Percentiles rank a stretch among this genome's conserved stretches.
These are phyloP conservation scores for Aspergillus calidoustus DNA, from an alignment of 2,329 filamentous ascomycete genomes.

Conservation along the genomic window DNA sequence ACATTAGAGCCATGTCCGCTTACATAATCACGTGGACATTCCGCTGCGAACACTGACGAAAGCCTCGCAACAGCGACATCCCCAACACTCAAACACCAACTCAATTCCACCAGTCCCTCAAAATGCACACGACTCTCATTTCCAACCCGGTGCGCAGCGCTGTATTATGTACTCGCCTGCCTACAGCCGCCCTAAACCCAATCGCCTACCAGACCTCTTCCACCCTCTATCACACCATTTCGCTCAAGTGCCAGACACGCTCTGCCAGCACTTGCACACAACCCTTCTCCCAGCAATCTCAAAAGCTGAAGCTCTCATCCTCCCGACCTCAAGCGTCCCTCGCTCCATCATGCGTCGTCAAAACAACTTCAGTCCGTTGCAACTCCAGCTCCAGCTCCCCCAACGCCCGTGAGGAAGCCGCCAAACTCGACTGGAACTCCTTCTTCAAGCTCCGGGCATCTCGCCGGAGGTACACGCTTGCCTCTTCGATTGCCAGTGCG, in stretches of 20 bases:
- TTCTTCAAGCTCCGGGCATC: slow-evolving; percentile 91
- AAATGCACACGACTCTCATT: slow-evolving; percentile 34
- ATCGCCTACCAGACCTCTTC: slow-evolving; percentile 29
- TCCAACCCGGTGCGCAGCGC: slow-evolving; percentile 40
- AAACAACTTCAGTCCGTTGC: slow-evolving; percentile 25
- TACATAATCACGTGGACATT: slow-evolving; percentile 26
- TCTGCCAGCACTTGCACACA: slow-evolving; percentile 28
- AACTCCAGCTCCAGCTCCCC: slow-evolving; percentile 34
- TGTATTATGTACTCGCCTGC: slow-evolving; percentile 35
- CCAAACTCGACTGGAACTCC: slow-evolving; percentile 79
- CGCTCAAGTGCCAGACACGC: slow-evolving; percentile 32
- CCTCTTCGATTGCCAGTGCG: slow-evolving; percentile 72
- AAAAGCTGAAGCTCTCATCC: slow-evolving; percentile 21
- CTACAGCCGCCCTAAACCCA: slow-evolving; percentile 28
- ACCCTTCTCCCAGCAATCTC: slow-evolving; percentile 21
- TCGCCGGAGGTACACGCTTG: slow-evolving; percentile 80
- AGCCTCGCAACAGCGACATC: slow-evolving; percentile 12
- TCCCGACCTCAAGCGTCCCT: slow-evolving; percentile 19
- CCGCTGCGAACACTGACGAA: slow-evolving; percentile 6
- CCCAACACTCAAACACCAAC: slow-evolving; percentile 10
- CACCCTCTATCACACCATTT: slow-evolving; percentile 26
- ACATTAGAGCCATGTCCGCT: slow-evolving; percentile 9
- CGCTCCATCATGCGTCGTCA: slow-evolving; percentile 15
- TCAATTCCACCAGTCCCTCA: slow-evolving; percentile 14
- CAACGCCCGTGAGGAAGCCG: slow-evolving; percentile 36